phyloP scores from a whole-genome alignment of 257 asterid genomes.

The Nicotiana tabacum region DNA sequence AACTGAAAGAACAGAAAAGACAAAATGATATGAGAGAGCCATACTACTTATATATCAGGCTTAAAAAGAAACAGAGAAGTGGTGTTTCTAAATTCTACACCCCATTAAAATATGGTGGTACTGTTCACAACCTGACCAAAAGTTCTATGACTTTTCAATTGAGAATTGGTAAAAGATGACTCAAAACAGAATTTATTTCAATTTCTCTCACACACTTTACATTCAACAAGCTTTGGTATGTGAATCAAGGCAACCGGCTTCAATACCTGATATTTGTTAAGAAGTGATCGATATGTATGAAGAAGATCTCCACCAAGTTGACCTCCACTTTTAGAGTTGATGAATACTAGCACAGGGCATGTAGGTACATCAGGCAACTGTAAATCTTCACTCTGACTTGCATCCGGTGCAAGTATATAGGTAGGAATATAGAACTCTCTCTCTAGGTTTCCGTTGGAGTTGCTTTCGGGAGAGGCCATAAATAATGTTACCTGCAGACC shows the following conservation, averaged over 20 bases:
- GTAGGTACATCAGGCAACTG: conserved; percentile 31
- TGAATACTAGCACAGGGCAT: conserved; percentile 83
- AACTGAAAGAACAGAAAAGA: not conserved
- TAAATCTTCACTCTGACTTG: conserved; percentile 17
- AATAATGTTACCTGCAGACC: not conserved
- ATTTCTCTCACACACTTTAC: not conserved
- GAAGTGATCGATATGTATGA: conserved; percentile 50
- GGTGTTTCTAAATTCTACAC: not conserved
- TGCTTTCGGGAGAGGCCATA: not conserved
- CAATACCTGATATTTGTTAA: conserved; percentile 68
- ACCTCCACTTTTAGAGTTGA: conserved; percentile 94
- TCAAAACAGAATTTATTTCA: not conserved
- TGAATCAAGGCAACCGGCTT: not conserved
- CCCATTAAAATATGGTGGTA: not conserved
- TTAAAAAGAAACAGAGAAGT: not conserved
- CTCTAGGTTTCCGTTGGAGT: conserved; percentile 20
- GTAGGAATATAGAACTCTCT: conserved; percentile 56
- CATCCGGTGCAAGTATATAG: conserved; percentile 41
- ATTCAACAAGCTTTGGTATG: not conserved
- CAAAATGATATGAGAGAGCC: not conserved
- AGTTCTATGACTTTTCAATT: not conserved
- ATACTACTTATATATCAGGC: not conserved
- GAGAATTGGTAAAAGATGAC: not conserved
- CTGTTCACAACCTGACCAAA: not conserved
- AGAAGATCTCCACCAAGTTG: conserved; percentile 95